These are phyloP conservation scores for Tolypocladium capitatum DNA, from an alignment of 2,329 filamentous ascomycete species.

Conservation along the genomic window DNA sequence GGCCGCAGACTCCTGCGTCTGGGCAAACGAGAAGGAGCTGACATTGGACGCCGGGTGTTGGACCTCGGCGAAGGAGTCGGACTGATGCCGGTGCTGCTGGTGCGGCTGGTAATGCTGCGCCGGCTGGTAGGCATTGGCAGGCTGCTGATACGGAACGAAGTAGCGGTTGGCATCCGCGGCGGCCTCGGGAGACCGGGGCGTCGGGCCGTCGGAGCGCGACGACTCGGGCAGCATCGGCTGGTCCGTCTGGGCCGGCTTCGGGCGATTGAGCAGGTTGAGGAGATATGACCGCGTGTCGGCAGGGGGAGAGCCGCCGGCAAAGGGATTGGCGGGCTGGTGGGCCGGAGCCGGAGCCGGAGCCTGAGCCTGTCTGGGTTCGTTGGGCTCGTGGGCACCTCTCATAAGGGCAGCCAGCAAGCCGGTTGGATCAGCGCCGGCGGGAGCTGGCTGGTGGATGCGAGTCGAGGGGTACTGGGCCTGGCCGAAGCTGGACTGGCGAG, in stretches of 20 bases:
- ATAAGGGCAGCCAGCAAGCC: conserved; percentile 48
- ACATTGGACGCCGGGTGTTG: conserved; percentile 11
- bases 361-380: conserved; percentile 19
- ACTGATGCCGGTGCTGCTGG: conserved; percentile 3
- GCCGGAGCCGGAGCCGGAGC: conserved; percentile 9
- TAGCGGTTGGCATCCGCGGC: conserved; percentile 14
- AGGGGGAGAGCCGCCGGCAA: conserved; percentile 37
- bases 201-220: conserved; percentile 28
- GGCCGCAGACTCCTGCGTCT: conserved; percentile 23
- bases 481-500: conserved; percentile 8
- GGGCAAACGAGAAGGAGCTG: conserved; percentile 13
- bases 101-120: conserved; percentile 13
- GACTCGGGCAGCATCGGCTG: conserved; percentile 28
- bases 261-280: conserved; percentile 70
- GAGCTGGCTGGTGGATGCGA: conserved; percentile 43
- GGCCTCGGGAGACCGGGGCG: conserved; percentile 28
- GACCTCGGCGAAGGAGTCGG: conserved; percentile 13
- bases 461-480: conserved; percentile 14
- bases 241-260: conserved; percentile 52
- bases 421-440: conserved; percentile 40
- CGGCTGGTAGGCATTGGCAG: conserved; percentile 12
- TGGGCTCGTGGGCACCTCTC: conserved; percentile 39
- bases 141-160: conserved; percentile 17
- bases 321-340: conserved; percentile 19
- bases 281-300: conserved; percentile 74